Evolutionary conservation across 108 stramenopile species (phyloP), one percentile per base, ranked within the genome.

Genomic region (Stephanodiscus triporus): DNA sequence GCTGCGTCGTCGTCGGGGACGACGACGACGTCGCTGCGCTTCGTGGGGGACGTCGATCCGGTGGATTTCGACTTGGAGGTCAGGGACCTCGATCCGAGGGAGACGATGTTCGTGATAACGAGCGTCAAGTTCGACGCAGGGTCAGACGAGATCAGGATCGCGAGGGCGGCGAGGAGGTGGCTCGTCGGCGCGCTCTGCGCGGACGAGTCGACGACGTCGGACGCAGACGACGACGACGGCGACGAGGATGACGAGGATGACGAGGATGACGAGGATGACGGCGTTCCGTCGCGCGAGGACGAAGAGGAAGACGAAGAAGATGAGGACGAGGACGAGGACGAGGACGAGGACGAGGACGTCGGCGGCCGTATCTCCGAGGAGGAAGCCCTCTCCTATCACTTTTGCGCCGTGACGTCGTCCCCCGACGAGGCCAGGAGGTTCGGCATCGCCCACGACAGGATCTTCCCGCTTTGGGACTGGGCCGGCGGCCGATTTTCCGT

Each of bases 391-490:
- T 55, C 78, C 19, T 80, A 84, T 64, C 98, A 98, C 87, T 85
- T 92, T 51, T 81, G 96, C 66, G 97, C 94, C 20, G 96, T 98
- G 2, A 77, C 84, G 9, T 76, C 68, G n/a, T 70, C 70, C 24
- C 63, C 63, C 10, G 32, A 63, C 0, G 43, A 49, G 17, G 72
- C 72, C 3, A 49, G 23, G 75, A 70, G 77, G 43, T 95, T 97
- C 60, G 97, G 98, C 2, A 96, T 99, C 32, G 77, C 78, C 32
- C 48, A 73, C 49, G 56, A 81, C 9, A 93, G 97, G 75, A 84
- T 97, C 38, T 99, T 98, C 87, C 91, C 85, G 17, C 90, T 98
- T 72, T 98, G 96, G 96, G 92, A 98, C 82, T 99, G 98, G 97
- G 96, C 98, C 23, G 96, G 96, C 22, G 97, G 97, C 10, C 85